Conservation (phyloP, 352 stramenopile species). For the Phytophthora quininea region DNA sequence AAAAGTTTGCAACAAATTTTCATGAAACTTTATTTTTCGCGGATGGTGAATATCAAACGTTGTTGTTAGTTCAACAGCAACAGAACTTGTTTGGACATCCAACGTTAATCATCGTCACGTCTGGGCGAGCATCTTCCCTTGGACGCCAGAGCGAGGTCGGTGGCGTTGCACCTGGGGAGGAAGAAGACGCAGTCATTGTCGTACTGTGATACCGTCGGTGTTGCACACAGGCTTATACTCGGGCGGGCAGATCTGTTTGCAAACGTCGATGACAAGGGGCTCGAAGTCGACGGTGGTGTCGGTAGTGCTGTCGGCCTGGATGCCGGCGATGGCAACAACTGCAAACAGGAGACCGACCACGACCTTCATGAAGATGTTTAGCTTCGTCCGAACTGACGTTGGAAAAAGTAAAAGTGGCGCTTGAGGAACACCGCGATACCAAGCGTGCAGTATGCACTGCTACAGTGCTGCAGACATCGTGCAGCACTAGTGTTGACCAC, state of each 20-base stretch:
- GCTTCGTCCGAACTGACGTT: too few relatives aligned
- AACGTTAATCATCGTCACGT: too few relatives aligned
- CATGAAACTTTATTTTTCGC: too few relatives aligned
- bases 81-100: too few relatives aligned
- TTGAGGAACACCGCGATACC: too few relatives aligned
- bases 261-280: background rate
- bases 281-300: background rate
- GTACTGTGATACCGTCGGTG: constrained; percentile 36
- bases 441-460: too few relatives aligned
- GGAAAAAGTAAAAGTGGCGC: background rate
- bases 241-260: constrained; percentile 27
- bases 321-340: background rate
- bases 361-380: constrained; percentile 4
- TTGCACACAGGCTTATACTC: constrained; percentile 37
- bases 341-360: background rate
- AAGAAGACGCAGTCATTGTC: constrained; percentile 27
- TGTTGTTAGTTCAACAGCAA: too few relatives aligned
- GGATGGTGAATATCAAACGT: too few relatives aligned
- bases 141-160: constrained; percentile 10
- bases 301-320: background rate
- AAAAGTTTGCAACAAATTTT: too few relatives aligned
- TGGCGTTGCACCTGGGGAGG: constrained; percentile 24
- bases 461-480: too few relatives aligned
- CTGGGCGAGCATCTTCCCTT: constrained; percentile 16
- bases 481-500: too few relatives aligned